Evolutionary conservation across 257 asterid species (phyloP).

Genomic region (Echites panduratus): DNA sequence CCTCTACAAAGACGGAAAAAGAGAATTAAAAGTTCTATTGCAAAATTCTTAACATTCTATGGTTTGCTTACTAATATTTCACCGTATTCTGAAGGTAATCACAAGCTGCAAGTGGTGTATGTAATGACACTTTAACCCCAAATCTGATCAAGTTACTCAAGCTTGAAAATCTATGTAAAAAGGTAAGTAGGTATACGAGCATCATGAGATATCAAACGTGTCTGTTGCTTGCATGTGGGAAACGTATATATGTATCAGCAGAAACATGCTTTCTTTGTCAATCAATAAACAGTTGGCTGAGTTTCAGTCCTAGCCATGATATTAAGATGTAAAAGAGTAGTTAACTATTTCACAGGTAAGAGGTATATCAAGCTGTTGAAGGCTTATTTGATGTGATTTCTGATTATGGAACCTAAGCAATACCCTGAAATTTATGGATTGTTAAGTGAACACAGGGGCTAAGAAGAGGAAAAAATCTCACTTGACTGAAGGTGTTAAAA

Average conservation of each 20-base stretch:
- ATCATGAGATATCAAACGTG: too few species aligned
- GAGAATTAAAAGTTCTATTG: neutral
- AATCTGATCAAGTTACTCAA: neutral
- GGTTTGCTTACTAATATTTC: neutral
- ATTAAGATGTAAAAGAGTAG: too few species aligned
- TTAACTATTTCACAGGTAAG: too few species aligned
- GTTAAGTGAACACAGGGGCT: neutral
- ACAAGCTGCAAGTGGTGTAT: neutral
- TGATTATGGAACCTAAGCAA: neutral
- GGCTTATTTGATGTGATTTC: neutral
- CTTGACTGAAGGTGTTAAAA: neutral
- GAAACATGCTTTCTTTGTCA: neutral
- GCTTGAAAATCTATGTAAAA: neutral
- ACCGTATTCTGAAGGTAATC: neutral
- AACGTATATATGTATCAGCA: too few species aligned
- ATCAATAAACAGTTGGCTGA: too few species aligned
- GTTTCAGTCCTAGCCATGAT: too few species aligned
- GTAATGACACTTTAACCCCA: neutral
- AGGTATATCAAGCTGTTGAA: neutral
- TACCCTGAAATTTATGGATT: neutral
- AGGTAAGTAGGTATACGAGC: neutral
- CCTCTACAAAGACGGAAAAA: neutral
- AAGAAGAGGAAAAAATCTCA: neutral
- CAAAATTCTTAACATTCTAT: neutral
- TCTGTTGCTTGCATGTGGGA: too few species aligned